Evolutionary conservation across 2,329 filamentous ascomycete genomes (phyloP).

Genomic region (Penicillium sp.): DNA sequence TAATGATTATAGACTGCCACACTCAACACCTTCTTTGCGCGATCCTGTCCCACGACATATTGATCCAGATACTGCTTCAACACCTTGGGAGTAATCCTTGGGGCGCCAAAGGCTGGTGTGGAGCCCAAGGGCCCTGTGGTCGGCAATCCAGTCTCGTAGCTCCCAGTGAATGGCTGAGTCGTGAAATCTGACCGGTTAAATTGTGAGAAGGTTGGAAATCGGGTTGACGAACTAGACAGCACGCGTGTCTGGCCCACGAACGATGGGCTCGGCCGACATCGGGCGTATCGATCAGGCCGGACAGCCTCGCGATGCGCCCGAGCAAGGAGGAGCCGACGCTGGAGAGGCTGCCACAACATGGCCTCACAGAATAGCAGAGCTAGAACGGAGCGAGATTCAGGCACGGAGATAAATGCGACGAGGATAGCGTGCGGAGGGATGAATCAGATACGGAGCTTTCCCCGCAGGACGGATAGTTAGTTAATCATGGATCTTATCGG

Average conservation of each 20-base stretch:
- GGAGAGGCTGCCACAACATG: slow-evolving; percentile 40
- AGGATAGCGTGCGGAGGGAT: slow-evolving; percentile 10
- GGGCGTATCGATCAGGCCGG: slow-evolving; percentile 30
- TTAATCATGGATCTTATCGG: slow-evolving; percentile 27
- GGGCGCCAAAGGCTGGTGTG: slow-evolving; percentile 60
- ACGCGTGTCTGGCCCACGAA: slow-evolving; percentile 21
- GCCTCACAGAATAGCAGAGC: slow-evolving; percentile 12
- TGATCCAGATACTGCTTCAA: slow-evolving; percentile 92
- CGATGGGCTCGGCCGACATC: slow-evolving; percentile 26
- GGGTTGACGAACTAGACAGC: slow-evolving; percentile 37
- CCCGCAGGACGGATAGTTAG: slow-evolving; percentile 21
- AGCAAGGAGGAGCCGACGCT: slow-evolving; percentile 30
- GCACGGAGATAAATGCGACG: neutral
- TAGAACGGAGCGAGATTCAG: neutral
- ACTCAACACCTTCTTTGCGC: slow-evolving; percentile 87
- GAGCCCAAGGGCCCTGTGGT: slow-evolving; percentile 66
- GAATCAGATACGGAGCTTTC: slow-evolving; percentile 33
- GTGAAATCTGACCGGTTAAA: slow-evolving; percentile 66
- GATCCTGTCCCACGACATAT: slow-evolving; percentile 94
- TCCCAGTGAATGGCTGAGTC: slow-evolving; percentile 63
- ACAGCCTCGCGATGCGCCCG: slow-evolving; percentile 26
- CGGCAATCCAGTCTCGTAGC: slow-evolving; percentile 65
- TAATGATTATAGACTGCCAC: slow-evolving; percentile 97
- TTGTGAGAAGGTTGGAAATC: slow-evolving; percentile 50
- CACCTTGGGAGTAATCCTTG: slow-evolving; percentile 62